These are phyloP conservation scores for Myxozyma neotropica DNA, from an alignment of 805 yeast genomes.

Conservation along the genomic window DNA sequence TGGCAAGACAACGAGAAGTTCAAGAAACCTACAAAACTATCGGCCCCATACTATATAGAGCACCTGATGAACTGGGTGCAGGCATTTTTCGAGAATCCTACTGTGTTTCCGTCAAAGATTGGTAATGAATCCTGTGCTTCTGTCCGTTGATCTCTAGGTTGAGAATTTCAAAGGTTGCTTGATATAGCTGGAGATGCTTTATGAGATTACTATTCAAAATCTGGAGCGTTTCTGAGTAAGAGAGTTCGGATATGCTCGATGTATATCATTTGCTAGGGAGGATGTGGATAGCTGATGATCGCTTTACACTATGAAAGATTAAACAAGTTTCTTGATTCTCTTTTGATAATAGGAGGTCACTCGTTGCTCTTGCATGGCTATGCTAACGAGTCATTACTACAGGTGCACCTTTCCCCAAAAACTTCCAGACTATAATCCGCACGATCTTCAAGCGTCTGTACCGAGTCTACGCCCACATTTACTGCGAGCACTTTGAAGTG, in stretches of 20 bases:
- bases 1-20: slow-evolving; percentile 80
- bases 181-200: too few species aligned
- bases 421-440: slow-evolving; percentile 74
- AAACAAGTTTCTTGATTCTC: too few species aligned
- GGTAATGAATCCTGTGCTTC: slow-evolving; percentile 46
- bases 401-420: slow-evolving; percentile 80
- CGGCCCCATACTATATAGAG: slow-evolving; percentile 95
- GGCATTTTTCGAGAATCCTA: slow-evolving; percentile 85
- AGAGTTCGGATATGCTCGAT: too few species aligned
- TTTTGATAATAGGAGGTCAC: too few species aligned
- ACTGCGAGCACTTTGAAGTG: slow-evolving; percentile 97
- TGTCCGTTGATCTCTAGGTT: not conserved
- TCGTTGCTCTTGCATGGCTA: too few species aligned
- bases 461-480: slow-evolving; percentile 94
- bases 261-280: too few species aligned
- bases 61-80: slow-evolving; percentile 94
- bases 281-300: not conserved
- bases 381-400: too few species aligned
- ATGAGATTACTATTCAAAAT: too few species aligned
- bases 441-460: slow-evolving; percentile 89
- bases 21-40: slow-evolving; percentile 78
- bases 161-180: too few species aligned
- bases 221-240: too few species aligned
- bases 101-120: slow-evolving; percentile 82
- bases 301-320: not conserved